Evolutionary conservation across 805 yeast species (phyloP).

Genomic region (Candida palmyrensis): DNA sequence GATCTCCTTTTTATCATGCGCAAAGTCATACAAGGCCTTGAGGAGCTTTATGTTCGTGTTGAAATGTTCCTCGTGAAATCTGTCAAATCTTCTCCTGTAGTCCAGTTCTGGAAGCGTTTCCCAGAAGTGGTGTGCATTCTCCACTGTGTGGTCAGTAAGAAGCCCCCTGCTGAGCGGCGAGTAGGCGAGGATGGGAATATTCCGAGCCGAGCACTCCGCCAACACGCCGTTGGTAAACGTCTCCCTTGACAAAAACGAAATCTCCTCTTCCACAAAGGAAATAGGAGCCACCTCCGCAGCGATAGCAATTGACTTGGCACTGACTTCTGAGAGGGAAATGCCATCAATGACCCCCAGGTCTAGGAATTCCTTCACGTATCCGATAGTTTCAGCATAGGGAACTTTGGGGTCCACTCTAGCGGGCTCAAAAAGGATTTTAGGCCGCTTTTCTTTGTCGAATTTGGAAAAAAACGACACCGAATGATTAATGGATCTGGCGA

Average conservation of each 20-base stretch:
- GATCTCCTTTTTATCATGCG: slow-evolving; percentile 41
- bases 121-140: slow-evolving; percentile 23
- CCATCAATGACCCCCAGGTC: slow-evolving; percentile 64
- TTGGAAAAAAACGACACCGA: slow-evolving; percentile 25
- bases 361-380: slow-evolving; percentile 51
- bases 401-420: slow-evolving; percentile 62
- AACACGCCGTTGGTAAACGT: slow-evolving; percentile 60
- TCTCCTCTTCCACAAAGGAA: slow-evolving; percentile 72
- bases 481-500: slow-evolving; percentile 45
- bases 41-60: slow-evolving; percentile 48
- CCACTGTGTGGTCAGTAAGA: slow-evolving; percentile 56
- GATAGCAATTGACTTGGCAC: slow-evolving; percentile 52
- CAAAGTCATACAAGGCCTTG: slow-evolving; percentile 43
- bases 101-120: slow-evolving; percentile 54
- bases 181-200: slow-evolving; percentile 70
- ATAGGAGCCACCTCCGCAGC: slow-evolving; percentile 56
- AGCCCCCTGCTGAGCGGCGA: slow-evolving; percentile 82
- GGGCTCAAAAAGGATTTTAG: slow-evolving; percentile 52
- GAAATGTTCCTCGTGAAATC: slow-evolving; percentile 56
- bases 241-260: slow-evolving; percentile 65
- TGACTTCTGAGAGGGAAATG: slow-evolving; percentile 70
- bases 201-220: slow-evolving; percentile 49
- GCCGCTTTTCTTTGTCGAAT: slow-evolving; percentile 20
- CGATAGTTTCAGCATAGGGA: slow-evolving; percentile 56
- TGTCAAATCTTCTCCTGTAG: slow-evolving; percentile 44